Conservation (phyloP, 257 asterid species). For the Echium plantagineum region DNA sequence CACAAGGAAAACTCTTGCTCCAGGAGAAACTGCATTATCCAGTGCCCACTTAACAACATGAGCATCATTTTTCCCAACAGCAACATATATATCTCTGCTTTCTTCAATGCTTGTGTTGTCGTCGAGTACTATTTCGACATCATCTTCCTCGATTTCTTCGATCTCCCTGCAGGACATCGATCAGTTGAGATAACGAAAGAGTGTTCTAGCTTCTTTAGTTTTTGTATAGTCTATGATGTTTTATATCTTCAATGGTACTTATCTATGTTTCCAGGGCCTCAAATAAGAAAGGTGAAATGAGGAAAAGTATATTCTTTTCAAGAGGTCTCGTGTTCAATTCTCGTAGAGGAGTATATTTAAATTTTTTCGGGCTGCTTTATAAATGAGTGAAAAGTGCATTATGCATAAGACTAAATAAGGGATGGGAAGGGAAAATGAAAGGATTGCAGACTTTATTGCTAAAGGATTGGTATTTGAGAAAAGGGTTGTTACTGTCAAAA, state of each 20-base stretch:
- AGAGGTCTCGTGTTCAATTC: too few relatives aligned
- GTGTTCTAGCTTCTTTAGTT: neutral
- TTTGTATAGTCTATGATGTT: neutral
- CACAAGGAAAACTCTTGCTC: conserved; percentile 41
- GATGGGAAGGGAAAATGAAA: neutral
- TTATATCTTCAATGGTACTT: too few relatives aligned
- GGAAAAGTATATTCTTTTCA: too few relatives aligned
- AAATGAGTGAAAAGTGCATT: too few relatives aligned
- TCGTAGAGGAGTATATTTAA: too few relatives aligned
- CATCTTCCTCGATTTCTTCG: conserved; percentile 55
- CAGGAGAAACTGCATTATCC: conserved; percentile 43
- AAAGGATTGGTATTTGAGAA: neutral
- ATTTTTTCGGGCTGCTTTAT: too few relatives aligned
- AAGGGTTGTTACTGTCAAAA: neutral
- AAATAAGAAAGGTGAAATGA: too few relatives aligned
- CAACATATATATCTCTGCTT: conserved; percentile 50
- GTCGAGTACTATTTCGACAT: conserved; percentile 19
- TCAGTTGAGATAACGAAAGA: neutral
- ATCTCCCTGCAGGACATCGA: conserved; percentile 47
- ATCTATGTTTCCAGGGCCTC: too few relatives aligned
- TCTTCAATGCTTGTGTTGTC: conserved; percentile 15
- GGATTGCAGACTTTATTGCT: neutral
- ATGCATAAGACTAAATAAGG: neutral
- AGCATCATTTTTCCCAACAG: conserved; percentile 62
- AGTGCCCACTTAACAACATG: conserved; percentile 63